These are phyloP conservation scores for Barnettozyma hawaiiensis DNA, from an alignment of 1,139 yeast species.

Conservation along the genomic window DNA sequence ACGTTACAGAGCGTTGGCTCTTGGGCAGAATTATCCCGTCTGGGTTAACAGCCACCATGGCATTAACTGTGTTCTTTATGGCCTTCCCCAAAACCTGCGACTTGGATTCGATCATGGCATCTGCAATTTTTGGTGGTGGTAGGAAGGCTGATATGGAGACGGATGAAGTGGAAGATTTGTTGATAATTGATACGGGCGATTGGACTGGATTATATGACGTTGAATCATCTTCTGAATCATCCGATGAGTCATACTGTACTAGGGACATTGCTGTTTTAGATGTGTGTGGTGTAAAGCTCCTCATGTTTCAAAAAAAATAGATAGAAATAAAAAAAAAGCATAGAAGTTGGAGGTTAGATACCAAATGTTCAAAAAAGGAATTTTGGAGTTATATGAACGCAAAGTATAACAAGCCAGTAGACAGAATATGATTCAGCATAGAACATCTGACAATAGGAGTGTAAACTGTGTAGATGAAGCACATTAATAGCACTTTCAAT, in stretches of 20 bases:
- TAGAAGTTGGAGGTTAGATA: no score
- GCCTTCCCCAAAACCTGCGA: constrained; percentile 19
- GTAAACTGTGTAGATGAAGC: no score
- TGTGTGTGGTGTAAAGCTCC: neutral
- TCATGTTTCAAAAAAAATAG: no score
- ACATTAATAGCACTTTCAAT: no score
- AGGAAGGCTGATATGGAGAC: constrained; percentile 22
- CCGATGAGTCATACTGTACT: constrained; percentile 11
- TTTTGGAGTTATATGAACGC: no score
- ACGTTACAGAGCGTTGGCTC: constrained; percentile 15
- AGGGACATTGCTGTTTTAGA: constrained; percentile 6
- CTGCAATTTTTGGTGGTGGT: constrained; percentile 22
- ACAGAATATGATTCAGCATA: no score
- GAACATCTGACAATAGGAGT: no score
- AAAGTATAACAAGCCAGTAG: no score
- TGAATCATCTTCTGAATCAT: constrained; percentile 6
- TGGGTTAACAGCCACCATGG: constrained; percentile 12
- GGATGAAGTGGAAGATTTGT: neutral
- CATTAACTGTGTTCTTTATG: constrained; percentile 13
- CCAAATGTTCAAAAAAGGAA: no score
- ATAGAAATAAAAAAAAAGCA: no score
- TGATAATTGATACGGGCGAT: neutral
- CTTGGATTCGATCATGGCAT: constrained; percentile 6
- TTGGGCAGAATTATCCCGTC: constrained; percentile 18
- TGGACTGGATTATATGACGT: neutral